Evolutionary conservation across 2,329 filamentous ascomycete species (phyloP).

Genomic region (Ploettnerulaceae sp.): DNA sequence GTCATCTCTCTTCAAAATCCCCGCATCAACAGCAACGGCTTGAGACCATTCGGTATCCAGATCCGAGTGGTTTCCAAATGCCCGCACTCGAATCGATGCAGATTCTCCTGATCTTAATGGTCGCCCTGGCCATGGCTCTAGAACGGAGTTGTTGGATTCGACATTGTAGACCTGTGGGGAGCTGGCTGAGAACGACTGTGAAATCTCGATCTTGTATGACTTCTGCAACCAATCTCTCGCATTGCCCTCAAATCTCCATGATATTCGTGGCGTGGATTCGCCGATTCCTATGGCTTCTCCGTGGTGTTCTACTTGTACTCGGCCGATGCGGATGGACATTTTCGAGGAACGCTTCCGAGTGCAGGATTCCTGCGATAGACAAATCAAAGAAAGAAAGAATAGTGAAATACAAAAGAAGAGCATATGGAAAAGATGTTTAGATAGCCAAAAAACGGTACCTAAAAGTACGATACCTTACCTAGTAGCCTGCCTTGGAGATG

Average conservation of each 20-base stretch:
- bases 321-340: neutral
- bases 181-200: conserved; percentile 18
- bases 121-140: conserved; percentile 41
- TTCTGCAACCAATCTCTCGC: conserved; percentile 40
- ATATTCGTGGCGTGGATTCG: conserved; percentile 41
- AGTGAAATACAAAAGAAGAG: too few relatives aligned
- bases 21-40: conserved; percentile 31
- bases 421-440: too few relatives aligned
- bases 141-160: conserved; percentile 32
- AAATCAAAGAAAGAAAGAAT: too few relatives aligned
- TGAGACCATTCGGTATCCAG: conserved; percentile 33
- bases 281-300: conserved; percentile 39
- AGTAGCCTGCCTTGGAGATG: too few relatives aligned
- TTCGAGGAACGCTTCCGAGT: too few relatives aligned
- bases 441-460: too few relatives aligned
- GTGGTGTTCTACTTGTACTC: conserved; percentile 17
- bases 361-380: too few relatives aligned
- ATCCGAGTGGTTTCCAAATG: too few relatives aligned
- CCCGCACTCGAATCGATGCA: conserved; percentile 30
- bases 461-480: too few relatives aligned
- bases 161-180: conserved; percentile 6
- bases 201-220: conserved; percentile 42
- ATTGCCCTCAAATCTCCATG: conserved; percentile 41
- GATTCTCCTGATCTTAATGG: conserved; percentile 29
- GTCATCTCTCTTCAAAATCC: conserved; percentile 27